These are phyloP conservation scores for Acanthamoeba healyi DNA, from an alignment of 208 protist genomes.

Conservation along the genomic window DNA sequence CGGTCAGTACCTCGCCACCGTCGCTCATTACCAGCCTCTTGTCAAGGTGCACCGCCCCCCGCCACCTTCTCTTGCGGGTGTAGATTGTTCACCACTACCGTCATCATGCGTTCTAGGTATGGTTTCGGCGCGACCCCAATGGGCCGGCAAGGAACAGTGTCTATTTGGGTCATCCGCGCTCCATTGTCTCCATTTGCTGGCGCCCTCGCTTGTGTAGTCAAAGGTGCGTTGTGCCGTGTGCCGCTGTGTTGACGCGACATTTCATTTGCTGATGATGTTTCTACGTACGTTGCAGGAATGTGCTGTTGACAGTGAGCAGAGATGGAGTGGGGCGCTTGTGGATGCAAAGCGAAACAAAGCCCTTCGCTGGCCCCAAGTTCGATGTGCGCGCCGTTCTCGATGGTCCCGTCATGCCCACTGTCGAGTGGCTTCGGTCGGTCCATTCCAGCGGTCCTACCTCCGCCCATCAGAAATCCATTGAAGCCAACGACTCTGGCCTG, in stretches of 20 bases:
- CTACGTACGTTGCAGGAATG: background rate
- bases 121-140: background rate
- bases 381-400: slow-evolving; percentile 15
- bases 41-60: background rate
- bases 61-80: background rate
- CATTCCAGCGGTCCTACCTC: background rate
- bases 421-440: background rate
- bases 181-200: slow-evolving; percentile 42
- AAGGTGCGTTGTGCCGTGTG: background rate
- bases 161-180: slow-evolving; percentile 58
- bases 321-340: slow-evolving; percentile 62
- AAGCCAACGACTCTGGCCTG: background rate
- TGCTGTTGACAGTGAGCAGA: slow-evolving; percentile 55
- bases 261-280: background rate
- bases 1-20: slow-evolving; percentile 59
- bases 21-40: slow-evolving; percentile 42
- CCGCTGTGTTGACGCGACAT: background rate
- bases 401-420: background rate
- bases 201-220: background rate
- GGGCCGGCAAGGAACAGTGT: background rate
- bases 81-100: background rate
- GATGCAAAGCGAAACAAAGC: slow-evolving; percentile 1
- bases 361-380: slow-evolving; percentile 38
- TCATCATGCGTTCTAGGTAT: background rate
- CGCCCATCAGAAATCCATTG: background rate